phyloP scores from a whole-genome alignment of 345 rosid species.

The Lenwebbia sp. region DNA sequence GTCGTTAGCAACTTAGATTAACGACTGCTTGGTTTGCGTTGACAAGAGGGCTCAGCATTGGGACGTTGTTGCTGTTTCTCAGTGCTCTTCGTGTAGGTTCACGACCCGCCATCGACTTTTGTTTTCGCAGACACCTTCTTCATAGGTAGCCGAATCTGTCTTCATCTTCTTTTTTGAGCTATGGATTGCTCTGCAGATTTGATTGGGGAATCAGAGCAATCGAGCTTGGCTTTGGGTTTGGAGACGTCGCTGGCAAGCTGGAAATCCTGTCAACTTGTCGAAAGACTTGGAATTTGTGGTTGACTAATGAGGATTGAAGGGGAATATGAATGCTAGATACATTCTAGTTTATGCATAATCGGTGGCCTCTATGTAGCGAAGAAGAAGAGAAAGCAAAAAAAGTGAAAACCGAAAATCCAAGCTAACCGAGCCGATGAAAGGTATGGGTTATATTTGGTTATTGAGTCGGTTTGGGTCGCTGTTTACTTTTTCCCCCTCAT shows the following conservation, averaged over 20 bases:
- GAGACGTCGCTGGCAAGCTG: not conserved
- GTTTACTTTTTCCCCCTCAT: not conserved
- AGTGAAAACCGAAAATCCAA: too few species aligned
- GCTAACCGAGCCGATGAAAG: too few species aligned
- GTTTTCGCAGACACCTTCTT: conserved; percentile 26
- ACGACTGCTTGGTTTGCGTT: not conserved
- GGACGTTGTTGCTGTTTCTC: not conserved
- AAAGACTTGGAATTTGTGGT: not conserved
- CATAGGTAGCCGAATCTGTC: conserved; percentile 18
- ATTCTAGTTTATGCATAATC: not conserved
- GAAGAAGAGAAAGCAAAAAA: not conserved
- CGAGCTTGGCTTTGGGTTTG: not conserved
- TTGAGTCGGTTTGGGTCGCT: not conserved
- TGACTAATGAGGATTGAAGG: too few species aligned
- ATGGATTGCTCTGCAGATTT: not conserved
- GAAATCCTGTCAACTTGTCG: not conserved
- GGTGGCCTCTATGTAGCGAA: not conserved
- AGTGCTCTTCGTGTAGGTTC: conserved; percentile 33
- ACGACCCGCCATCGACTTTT: conserved; percentile 1
- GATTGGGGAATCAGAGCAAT: not conserved
- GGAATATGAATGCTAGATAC: not conserved
- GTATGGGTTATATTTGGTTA: not conserved
- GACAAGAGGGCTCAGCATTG: not conserved
- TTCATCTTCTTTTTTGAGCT: conserved; percentile 1
- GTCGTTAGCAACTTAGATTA: not conserved